Percentiles rank a stretch among this genome's conserved stretches.
These are phyloP conservation scores for Paradendryphiella salina DNA, from an alignment of 2,329 filamentous ascomycete species.

Conservation along the genomic window DNA sequence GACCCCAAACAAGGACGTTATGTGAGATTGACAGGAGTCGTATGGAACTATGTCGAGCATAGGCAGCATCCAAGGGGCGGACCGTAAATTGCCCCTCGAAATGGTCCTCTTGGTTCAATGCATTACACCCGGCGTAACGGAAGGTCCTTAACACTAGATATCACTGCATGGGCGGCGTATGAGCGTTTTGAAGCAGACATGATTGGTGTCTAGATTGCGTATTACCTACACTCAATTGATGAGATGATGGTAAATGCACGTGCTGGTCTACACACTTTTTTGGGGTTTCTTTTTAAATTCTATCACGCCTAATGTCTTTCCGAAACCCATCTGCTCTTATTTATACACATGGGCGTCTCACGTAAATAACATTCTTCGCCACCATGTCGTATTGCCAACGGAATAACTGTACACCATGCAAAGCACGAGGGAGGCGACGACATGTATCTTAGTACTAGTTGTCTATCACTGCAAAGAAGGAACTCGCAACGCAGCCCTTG, in stretches of 20 bases:
- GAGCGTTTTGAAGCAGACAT: conserved; percentile 2
- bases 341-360: too few species aligned
- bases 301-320: too few species aligned
- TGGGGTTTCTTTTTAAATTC: too few species aligned
- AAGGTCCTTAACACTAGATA: conserved; percentile 5
- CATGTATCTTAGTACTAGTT: too few species aligned
- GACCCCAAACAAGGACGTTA: conserved; percentile 50
- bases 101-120: not conserved
- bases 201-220: conserved; percentile 1
- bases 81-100: not conserved
- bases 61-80: conserved; percentile 47
- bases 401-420: too few species aligned
- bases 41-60: conserved; percentile 36
- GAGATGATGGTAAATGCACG: too few species aligned
- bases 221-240: not conserved
- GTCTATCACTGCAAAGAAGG: too few species aligned
- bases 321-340: too few species aligned
- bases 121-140: conserved; percentile 15
- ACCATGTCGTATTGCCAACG: too few species aligned
- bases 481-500: not conserved
- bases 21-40: conserved; percentile 31
- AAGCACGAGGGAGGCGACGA: too few species aligned
- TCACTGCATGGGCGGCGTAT: conserved; percentile 5
- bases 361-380: too few species aligned
- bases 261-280: too few species aligned